phyloP scores from a whole-genome alignment of 75 land plant species.

The Selaginella moellendorffii region DNA sequence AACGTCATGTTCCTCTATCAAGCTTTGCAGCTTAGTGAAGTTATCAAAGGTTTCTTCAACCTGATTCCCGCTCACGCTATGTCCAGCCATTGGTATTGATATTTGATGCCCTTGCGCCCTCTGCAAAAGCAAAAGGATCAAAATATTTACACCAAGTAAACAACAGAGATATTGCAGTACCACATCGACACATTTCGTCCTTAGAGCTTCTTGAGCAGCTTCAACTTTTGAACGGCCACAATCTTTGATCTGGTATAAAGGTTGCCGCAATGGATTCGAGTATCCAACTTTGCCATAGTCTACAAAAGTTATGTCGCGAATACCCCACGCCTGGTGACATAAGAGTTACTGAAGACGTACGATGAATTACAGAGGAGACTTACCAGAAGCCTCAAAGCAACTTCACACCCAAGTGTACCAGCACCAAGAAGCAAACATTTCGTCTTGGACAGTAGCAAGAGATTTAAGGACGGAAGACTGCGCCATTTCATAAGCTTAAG shows the following conservation, averaged over 20 bases:
- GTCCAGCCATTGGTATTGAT: slow-evolving; percentile 98
- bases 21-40: slow-evolving; percentile 38
- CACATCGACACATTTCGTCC: slow-evolving; percentile 82
- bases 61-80: slow-evolving; percentile 41
- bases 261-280: slow-evolving; percentile 95
- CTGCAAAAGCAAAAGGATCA: slow-evolving; percentile 20
- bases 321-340: slow-evolving; percentile 72
- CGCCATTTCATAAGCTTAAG: slow-evolving; percentile 98
- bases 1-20: slow-evolving; percentile 78
- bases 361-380: slow-evolving; percentile 12
- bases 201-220: slow-evolving; percentile 70
- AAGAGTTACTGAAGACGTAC: background rate
- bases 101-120: slow-evolving; percentile 64
- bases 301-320: slow-evolving; percentile 74
- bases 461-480: slow-evolving; percentile 58
- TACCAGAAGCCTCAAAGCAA: slow-evolving; percentile 90
- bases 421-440: slow-evolving; percentile 93
- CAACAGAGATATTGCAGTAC: slow-evolving; percentile 25
- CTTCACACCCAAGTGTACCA: slow-evolving; percentile 99
- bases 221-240: slow-evolving; percentile 74
- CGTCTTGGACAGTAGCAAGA: slow-evolving; percentile 31
- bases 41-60: slow-evolving; percentile 37
- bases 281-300: slow-evolving; percentile 83
- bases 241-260: slow-evolving; percentile 68
- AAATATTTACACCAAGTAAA: background rate